Conservation (phyloP, 805 yeast species). For the Nakazawaea populi region DNA sequence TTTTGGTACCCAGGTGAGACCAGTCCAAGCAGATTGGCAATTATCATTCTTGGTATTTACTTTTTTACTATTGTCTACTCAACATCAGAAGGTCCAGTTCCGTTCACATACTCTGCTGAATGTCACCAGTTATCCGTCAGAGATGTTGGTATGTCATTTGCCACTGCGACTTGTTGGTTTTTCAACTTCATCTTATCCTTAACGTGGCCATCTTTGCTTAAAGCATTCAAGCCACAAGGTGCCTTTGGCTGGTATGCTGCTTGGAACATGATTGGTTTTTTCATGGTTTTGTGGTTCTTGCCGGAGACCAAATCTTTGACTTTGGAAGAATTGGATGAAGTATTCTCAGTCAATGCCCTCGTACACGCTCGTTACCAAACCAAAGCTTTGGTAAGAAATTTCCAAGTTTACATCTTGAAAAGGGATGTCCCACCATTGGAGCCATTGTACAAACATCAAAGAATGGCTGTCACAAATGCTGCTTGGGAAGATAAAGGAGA, state of each 20-base stretch:
- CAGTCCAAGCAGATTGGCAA: slow-evolving; percentile 50
- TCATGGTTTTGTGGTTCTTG: slow-evolving; percentile 62
- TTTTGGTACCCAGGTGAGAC: slow-evolving; percentile 54
- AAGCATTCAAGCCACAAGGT: slow-evolving; percentile 70
- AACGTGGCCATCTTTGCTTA: slow-evolving; percentile 72
- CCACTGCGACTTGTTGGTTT: slow-evolving; percentile 72
- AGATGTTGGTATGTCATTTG: slow-evolving; percentile 75
- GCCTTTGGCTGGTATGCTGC: slow-evolving; percentile 89
- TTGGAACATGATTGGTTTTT: slow-evolving; percentile 70
- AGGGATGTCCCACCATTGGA: slow-evolving; percentile 41
- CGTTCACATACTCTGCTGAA: slow-evolving; percentile 85
- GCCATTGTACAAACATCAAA: slow-evolving; percentile 52
- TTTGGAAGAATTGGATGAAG: slow-evolving; percentile 71
- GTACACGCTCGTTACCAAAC: slow-evolving; percentile 49
- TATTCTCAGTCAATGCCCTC: slow-evolving; percentile 54
- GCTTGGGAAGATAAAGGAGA: slow-evolving; percentile 61
- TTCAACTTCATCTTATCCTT: slow-evolving; percentile 65
- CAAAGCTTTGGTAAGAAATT: slow-evolving; percentile 30
- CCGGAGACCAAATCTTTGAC: slow-evolving; percentile 72
- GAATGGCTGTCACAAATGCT: slow-evolving; percentile 53
- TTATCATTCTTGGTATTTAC: slow-evolving; percentile 69
- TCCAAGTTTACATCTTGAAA: slow-evolving; percentile 44
- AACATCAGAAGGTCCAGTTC: slow-evolving; percentile 85
- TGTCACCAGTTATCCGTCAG: slow-evolving; percentile 74
- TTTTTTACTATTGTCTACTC: slow-evolving; percentile 70